Percentiles rank a stretch among this genome's conserved stretches.
Evolutionary conservation across 345 rosid species (phyloP).

Genomic region (Citrus cavaleriei): DNA sequence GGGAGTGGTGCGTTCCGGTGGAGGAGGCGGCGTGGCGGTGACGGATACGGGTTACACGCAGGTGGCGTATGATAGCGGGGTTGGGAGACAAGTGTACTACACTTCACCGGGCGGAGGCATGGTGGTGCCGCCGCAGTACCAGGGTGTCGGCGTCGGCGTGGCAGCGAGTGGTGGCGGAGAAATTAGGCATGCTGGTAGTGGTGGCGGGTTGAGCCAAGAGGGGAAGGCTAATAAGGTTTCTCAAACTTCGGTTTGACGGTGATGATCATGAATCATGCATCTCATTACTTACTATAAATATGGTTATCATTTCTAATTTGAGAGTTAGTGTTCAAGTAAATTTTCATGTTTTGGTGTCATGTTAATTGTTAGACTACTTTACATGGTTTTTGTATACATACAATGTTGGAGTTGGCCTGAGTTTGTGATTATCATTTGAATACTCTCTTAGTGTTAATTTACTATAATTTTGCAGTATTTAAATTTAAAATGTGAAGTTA

Average conservation of each 20-base stretch:
- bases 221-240: slow-evolving; percentile 38
- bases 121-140: slow-evolving; percentile 41
- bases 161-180: slow-evolving; percentile 44
- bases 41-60: slow-evolving; percentile 51
- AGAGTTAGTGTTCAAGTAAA: no score
- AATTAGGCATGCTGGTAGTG: slow-evolving; percentile 19
- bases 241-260: slow-evolving; percentile 32
- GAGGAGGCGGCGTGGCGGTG: slow-evolving; percentile 21
- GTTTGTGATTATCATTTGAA: not conserved
- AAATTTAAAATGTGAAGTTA: no score
- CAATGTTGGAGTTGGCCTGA: not conserved
- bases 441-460: not conserved
- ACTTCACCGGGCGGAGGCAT: slow-evolving; percentile 41
- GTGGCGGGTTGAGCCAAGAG: slow-evolving; percentile 26
- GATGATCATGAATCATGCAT: not conserved
- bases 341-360: not conserved
- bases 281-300: no score
- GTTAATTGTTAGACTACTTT: not conserved
- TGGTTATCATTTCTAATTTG: not conserved
- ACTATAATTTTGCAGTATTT: no score
- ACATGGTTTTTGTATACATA: not conserved
- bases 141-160: slow-evolving; percentile 52
- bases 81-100: slow-evolving; percentile 71
- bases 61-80: slow-evolving; percentile 47
- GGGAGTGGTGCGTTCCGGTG: slow-evolving; percentile 35